Base-by-base conservation (phyloP, 495 filamentous ascomycete species). In the Baudoinia panamericana region DNA sequence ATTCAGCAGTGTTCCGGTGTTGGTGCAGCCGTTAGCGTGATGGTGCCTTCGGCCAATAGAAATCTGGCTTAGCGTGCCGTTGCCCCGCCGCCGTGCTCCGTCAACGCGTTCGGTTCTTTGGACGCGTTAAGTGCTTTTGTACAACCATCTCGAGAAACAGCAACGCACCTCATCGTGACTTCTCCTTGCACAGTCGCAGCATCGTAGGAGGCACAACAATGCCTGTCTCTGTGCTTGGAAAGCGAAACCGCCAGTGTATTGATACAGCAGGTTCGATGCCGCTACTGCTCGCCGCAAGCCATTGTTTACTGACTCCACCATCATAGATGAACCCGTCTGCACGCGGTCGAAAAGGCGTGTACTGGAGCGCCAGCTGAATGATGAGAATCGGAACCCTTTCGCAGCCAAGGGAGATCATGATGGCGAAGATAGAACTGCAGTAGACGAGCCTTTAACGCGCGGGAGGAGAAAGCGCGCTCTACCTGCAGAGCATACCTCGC, bases 281-380 rank as follows among this genome's bases (percentile, higher is more conserved):
- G 15, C 19, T 16, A 17, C n/a, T 30, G 21, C 28, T 29, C 35
- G 12, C 10, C 7, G 1, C 6, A 31, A 12, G 18, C 23, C 20
- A 36, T 28, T n/a, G 10, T 22, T n/a, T 24, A 39, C 31, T 41
- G 32, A 40, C 43, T 9, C 7, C 16, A 4, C 10, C 26, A 23
- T 9, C 9, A 21, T 34, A 43, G 46, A 47, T 33, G 22, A 25
- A 7, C 23, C 50, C 51, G 58, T 45, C 48, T 52, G 35, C 48
- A 74, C 68, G 45, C 68, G 62, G 59, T 76, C 66, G 63, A 86
- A 71, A 65, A 73, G 69, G 62, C 75, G 71, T 54, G 72, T 63
- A 46, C 66, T 65, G 50, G 54, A 61, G 45, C 61, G 57, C 22
- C 36, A 53, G 13, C 53, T 57, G 30, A 62, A 67, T 42, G 63